Evolutionary conservation across 2,329 filamentous ascomycete species (phyloP).

Genomic region (Coleophoma crateriformis): DNA sequence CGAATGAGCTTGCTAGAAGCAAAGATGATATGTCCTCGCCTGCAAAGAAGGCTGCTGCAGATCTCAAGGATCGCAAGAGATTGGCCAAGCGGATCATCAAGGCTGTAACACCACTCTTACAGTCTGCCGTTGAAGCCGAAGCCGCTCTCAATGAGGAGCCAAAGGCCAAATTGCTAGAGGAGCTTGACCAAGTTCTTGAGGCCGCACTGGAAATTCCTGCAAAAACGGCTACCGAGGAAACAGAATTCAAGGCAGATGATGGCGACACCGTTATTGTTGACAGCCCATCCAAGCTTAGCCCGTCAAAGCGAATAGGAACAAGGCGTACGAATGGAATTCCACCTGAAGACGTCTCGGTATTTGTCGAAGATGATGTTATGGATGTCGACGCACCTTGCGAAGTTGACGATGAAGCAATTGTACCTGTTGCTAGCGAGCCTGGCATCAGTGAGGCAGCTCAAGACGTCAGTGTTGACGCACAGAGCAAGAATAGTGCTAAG

Average conservation of each 20-base stretch:
- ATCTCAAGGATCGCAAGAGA: conserved; percentile 76
- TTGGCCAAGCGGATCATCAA: conserved; percentile 89
- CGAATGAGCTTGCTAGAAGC: conserved; percentile 12
- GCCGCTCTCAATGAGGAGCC: conserved; percentile 71
- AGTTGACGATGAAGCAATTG: conserved; percentile 10
- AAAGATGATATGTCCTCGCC: conserved; percentile 28
- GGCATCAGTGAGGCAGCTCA: conserved; percentile 14
- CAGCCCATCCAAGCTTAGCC: conserved; percentile 1
- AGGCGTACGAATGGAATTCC: conserved; percentile 2
- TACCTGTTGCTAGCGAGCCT: conserved; percentile 3
- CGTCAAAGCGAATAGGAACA: conserved; percentile 1
- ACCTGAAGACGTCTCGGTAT: conserved; percentile 10
- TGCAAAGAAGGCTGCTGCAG: conserved; percentile 38
- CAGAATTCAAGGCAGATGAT: conserved; percentile 33
- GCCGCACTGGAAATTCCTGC: conserved; percentile 49
- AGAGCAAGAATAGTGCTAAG: conserved; percentile 24
- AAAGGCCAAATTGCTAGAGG: conserved; percentile 63
- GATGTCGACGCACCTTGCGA: conserved; percentile 23
- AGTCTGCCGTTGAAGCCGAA: conserved; percentile 73
- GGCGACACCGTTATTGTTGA: conserved; percentile 22
- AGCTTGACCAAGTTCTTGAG: conserved; percentile 70
- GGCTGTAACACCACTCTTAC: conserved; percentile 70
- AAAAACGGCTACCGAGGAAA: conserved; percentile 36
- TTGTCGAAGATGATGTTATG: conserved; percentile 8
- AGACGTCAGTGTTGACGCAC: conserved; percentile 8